phyloP scores from a whole-genome alignment of 202 grass and related monocot species.

The Tripidium arundinaceum region DNA sequence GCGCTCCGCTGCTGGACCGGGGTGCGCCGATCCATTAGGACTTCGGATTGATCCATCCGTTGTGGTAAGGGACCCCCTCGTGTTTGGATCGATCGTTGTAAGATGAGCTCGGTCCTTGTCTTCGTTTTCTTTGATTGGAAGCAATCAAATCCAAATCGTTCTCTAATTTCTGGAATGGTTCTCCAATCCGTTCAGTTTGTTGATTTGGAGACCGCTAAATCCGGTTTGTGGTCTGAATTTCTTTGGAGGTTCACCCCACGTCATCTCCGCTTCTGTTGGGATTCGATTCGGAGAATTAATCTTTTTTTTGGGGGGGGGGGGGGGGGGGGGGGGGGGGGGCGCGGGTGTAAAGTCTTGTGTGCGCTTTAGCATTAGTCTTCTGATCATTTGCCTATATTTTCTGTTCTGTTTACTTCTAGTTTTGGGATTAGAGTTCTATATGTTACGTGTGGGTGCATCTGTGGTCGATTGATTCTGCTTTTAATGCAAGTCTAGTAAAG shows the following conservation, averaged over 20 bases:
- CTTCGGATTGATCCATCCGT: not conserved
- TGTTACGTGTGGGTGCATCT: not conserved
- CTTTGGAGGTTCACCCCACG: not conserved
- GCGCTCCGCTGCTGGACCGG: no score
- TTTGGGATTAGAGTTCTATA: not conserved
- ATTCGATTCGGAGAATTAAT: not conserved
- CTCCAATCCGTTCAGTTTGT: not conserved
- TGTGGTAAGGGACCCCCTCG: not conserved
- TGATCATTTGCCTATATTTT: not conserved
- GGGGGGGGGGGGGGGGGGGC: no score
- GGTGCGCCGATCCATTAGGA: constrained; percentile 4
- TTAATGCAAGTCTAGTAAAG: not conserved
- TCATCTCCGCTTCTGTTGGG: not conserved
- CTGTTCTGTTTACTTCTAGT: not conserved
- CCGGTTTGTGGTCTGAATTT: not conserved
- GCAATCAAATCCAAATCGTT: not conserved
- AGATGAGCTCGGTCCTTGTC: not conserved
- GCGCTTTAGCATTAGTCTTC: not conserved
- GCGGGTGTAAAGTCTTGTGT: not conserved
- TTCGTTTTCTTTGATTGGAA: not conserved
- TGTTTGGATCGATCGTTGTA: not conserved
- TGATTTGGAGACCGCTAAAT: not conserved
- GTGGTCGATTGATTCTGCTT: not conserved
- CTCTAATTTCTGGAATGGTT: not conserved
- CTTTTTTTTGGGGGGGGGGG: no score